Evolutionary conservation across 75 land plant species (phyloP).

Genomic region (Adiantum capillusveneris): DNA sequence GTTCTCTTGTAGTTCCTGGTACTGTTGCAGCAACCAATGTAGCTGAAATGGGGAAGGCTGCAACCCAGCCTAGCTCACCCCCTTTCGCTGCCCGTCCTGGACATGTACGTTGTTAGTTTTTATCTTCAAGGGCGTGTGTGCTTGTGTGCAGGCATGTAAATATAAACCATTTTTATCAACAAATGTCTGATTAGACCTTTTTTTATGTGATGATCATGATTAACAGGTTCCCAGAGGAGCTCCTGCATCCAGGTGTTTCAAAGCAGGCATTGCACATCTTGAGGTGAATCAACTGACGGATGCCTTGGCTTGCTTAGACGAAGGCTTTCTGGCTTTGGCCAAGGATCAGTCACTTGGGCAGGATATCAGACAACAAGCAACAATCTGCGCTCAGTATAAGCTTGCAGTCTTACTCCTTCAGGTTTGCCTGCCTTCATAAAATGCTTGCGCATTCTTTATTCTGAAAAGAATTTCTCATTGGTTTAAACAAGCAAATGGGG

Average conservation of each 20-base stretch:
- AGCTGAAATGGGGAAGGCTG: conserved; percentile 17
- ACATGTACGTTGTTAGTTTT: too few relatives aligned
- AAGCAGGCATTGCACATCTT: conserved; percentile 80
- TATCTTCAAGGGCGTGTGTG: too few relatives aligned
- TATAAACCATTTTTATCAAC: not conserved
- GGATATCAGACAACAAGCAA: conserved; percentile 95
- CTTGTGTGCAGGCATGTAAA: too few relatives aligned
- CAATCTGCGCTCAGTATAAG: conserved; percentile 97
- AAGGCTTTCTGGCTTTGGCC: conserved; percentile 90
- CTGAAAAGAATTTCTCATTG: too few relatives aligned
- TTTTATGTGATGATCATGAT: not conserved
- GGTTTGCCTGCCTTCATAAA: conserved; percentile 36
- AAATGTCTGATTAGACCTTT: not conserved
- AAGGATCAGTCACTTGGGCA: conserved; percentile 88
- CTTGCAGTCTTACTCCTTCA: conserved; percentile 89
- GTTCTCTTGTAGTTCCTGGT: conserved; percentile 31
- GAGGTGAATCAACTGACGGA: conserved; percentile 96
- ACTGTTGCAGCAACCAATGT: conserved; percentile 17
- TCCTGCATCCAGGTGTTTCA: conserved; percentile 87
- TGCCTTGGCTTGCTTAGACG: conserved; percentile 94
- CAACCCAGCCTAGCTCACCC: conserved; percentile 24
- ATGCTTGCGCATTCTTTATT: too few relatives aligned
- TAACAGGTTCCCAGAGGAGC: conserved; percentile 95
- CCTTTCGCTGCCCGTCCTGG: conserved; percentile 69
- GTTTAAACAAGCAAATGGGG: too few relatives aligned